Evolutionary conservation across 768 basidiomycete species (phyloP), one percentile per base, ranked within the genome.

Genomic region (Mycena rebaudengoi): DNA sequence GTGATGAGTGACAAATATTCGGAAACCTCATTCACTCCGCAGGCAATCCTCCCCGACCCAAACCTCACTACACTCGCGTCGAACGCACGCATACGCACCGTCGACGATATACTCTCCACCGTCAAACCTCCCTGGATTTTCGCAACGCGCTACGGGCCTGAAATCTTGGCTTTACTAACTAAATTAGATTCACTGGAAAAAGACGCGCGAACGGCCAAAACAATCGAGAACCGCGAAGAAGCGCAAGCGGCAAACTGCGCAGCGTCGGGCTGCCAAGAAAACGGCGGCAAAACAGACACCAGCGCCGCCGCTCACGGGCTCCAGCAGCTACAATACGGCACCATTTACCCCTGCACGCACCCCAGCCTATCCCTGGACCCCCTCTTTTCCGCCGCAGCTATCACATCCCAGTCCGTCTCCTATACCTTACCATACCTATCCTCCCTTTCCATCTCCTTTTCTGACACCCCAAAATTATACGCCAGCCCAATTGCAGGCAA

Each of bases 21-120:
- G 1, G 65, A 63, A 20, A 52, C 39, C 21, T 44, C 70, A 10
- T 62, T 72, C 26, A 66, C 68, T 5, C 49, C 48, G 21, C 40
- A 8, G 0, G 54, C 49, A 1, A 58, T 75, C 37, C 67, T 79
- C 12, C 76, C 76, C 13, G 76, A 79, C 51, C 61, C 12, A 32
- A 70, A 25, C 10, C 28, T 55, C 6, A 55, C 53, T 7, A 43
- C 39, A 5, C 39, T 55, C 7, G 53, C 53, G 4, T 55, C 53
- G 12, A 55, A 55, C 35, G 35, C 35, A 1, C 53, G 53, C 2
- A 23, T 55, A n/a, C 18, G 21, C 4, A 55, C 40, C 6, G 3
- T 55, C 7, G 39, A 41, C 6, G 53, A 55, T 11, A 43, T 55
- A 8, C 10, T 20, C 43, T 8, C 8, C 11, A 13, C 21, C 11